Base-by-base conservation (phyloP, 495 filamentous ascomycete genomes). In the Podospora anserina region DNA sequence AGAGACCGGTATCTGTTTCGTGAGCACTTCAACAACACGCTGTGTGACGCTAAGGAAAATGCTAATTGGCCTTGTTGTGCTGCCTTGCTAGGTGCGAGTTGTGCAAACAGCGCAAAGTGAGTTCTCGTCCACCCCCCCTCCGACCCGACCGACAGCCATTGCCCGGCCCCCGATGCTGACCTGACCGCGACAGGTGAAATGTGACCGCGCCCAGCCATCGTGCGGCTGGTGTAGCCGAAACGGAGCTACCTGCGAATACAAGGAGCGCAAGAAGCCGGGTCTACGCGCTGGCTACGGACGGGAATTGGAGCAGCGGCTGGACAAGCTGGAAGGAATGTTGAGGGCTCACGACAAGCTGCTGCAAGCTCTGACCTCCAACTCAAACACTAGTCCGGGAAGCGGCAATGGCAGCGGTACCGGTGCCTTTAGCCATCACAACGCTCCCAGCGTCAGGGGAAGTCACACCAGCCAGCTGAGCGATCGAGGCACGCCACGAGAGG, bases 221-320 rank as follows among this genome's bases (percentile, higher is more conserved):
- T 97, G 93, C 78, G 93, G 93, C 58, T 96, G 93, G 92, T 97
- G 93, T 74, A 83, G 83, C 71, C 88, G 91, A 66, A 96, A 96
- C 77, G 85, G 85, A 5, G 89, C 91, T 56, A 54, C 81, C 28
- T 95, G 92, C 80, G 90, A 93, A 76, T 95, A 95, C 78, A 92
- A 89, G 75, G 91, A 92, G 73, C 85, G 92, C 20, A 94, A 93
- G 81, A 94, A 94, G 77, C 92, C 92, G 23, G 92, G 91, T 0
- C 80, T 94, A 61, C 82, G 92, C 67, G 93, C 93, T 61, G 93
- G 93, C 1, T 96, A 96, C 76, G 93, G 93, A 1, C 85, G 93
- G 66, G 93, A 97, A 78, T 80, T 97, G 54, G 93, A 97, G 76
- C 89, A 93, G 70, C 84, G 93, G 32, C 84, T 97, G 30, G 86